Conservation (phyloP, 1,139 yeast genomes). For the Magnusiomyces paraingens region DNA sequence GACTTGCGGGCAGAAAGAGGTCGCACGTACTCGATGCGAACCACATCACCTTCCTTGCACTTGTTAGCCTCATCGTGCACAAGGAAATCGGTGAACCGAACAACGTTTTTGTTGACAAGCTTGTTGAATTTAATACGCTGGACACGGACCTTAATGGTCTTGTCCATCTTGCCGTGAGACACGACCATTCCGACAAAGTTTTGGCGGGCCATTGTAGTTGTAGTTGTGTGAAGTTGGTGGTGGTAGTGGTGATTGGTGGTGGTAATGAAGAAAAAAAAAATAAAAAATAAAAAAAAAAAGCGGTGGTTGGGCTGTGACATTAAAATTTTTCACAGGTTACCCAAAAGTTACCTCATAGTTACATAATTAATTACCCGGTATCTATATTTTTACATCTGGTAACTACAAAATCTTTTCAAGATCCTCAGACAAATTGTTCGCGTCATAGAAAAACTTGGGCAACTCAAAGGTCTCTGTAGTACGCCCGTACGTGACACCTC, state of each 20-base stretch:
- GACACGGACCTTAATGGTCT: slow-evolving; percentile 91
- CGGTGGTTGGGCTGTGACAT: too few species aligned
- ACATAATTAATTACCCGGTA: too few species aligned
- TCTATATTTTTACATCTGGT: too few species aligned
- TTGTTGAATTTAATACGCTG: slow-evolving; percentile 52
- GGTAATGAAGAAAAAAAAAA: too few species aligned
- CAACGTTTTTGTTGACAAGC: slow-evolving; percentile 66
- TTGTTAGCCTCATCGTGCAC: slow-evolving; percentile 92
- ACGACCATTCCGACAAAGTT: slow-evolving; percentile 88
- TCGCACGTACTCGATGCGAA: slow-evolving; percentile 84
- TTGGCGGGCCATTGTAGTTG: slow-evolving; percentile 65
- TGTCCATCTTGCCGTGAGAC: slow-evolving; percentile 92
- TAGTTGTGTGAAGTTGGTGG: too few species aligned
- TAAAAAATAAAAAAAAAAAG: too few species aligned
- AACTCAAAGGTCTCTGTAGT: slow-evolving; percentile 40
- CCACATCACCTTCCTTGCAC: slow-evolving; percentile 93
- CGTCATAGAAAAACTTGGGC: slow-evolving; percentile 34
- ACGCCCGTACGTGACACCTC: slow-evolving; percentile 47
- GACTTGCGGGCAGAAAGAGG: slow-evolving; percentile 76
- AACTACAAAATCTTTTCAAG: too few species aligned
- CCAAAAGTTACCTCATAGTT: too few species aligned
- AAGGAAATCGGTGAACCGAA: slow-evolving; percentile 73
- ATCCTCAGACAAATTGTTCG: too few species aligned
- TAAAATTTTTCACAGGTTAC: too few species aligned
- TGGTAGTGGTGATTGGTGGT: too few species aligned